Evolutionary conservation across 2,329 filamentous ascomycete species (phyloP).

Genomic region (Botryosphaeria dothidea): DNA sequence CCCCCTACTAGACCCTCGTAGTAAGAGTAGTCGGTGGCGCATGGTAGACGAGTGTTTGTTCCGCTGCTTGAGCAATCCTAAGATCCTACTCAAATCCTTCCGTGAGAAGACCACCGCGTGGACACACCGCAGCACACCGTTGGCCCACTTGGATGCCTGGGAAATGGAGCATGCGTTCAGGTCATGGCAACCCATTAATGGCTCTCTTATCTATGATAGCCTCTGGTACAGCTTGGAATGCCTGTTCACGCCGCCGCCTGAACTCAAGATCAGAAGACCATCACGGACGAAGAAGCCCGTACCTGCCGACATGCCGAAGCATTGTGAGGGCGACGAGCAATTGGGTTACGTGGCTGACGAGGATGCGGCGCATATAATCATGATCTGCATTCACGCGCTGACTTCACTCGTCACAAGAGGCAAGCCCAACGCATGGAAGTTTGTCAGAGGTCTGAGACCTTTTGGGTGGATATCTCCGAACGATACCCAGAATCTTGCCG

Average conservation of each 20-base stretch:
- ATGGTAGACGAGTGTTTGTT: conserved; percentile 11
- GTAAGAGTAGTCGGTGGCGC: background rate
- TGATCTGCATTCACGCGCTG: conserved; percentile 43
- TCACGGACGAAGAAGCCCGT: background rate
- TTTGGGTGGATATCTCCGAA: conserved; percentile 12
- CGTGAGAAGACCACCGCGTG: background rate
- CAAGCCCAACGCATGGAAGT: conserved; percentile 18
- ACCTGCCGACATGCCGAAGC: background rate
- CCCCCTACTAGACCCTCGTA: background rate
- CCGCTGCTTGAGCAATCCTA: conserved; percentile 11
- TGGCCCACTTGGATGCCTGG: conserved; percentile 29
- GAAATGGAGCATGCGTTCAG: conserved; percentile 33
- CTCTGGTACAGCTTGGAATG: conserved; percentile 34
- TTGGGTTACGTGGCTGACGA: conserved; percentile 23
- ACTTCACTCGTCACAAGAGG: conserved; percentile 35
- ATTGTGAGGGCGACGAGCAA: background rate
- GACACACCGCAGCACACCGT: background rate
- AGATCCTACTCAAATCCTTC: conserved; percentile 9
- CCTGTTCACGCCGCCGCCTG: conserved; percentile 37
- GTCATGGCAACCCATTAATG: conserved; percentile 35
- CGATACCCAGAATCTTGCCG: background rate
- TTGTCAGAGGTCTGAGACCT: background rate
- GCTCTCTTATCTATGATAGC: conserved; percentile 39
- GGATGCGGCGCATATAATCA: conserved; percentile 43
- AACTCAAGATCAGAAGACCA: conserved; percentile 25